These are phyloP conservation scores for Cryphonectria nitschkei DNA, from an alignment of 2,329 filamentous ascomycete species.

Conservation along the genomic window DNA sequence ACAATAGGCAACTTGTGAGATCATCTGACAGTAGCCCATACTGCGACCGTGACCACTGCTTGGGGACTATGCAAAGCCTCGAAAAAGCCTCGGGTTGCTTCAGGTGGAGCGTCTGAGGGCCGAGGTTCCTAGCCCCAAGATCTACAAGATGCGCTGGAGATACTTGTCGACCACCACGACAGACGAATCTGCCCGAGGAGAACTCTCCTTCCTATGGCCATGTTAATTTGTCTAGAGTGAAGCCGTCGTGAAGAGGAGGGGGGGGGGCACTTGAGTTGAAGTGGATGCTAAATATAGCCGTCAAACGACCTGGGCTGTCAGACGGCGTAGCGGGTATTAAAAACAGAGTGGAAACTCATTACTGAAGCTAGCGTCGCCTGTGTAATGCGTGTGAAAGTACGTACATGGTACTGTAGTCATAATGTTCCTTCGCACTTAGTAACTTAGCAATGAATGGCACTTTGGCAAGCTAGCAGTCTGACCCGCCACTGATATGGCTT, in stretches of 20 bases:
- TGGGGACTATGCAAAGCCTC: background rate
- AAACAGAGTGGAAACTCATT: background rate
- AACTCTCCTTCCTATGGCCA: background rate
- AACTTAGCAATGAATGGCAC: background rate
- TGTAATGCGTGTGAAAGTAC: background rate
- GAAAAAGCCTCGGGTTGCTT: background rate
- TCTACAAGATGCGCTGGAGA: background rate
- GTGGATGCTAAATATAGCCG: background rate
- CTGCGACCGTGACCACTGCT: background rate
- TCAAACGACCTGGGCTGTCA: background rate
- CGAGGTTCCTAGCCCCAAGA: background rate
- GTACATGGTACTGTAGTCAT: background rate
- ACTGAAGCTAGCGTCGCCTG: background rate
- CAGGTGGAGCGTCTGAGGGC: background rate
- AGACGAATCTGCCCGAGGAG: background rate
- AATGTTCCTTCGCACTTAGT: background rate
- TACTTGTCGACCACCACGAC: background rate
- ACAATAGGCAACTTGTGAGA: background rate
- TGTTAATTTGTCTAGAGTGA: background rate
- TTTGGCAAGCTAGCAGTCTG: background rate
- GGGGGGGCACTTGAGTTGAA: background rate
- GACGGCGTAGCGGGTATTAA: background rate
- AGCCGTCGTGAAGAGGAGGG: background rate
- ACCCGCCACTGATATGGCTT: constrained; percentile 1
- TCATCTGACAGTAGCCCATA: background rate